Percentiles rank a stretch among this genome's conserved stretches.
Evolutionary conservation across 1,139 yeast species (phyloP).

Genomic region (Citeromyces hawaiiensis): DNA sequence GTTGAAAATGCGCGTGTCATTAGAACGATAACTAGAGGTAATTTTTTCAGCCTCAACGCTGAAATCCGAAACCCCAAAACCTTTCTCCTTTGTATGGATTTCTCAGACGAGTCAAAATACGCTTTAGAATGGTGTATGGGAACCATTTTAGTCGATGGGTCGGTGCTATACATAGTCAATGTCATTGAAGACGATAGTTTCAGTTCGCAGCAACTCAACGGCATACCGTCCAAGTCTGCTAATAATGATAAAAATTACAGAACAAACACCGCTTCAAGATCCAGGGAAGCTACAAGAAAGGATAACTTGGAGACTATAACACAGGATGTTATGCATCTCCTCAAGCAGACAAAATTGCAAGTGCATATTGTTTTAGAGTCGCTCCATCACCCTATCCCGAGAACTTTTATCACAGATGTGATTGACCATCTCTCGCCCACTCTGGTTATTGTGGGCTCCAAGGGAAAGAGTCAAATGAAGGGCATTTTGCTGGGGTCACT

Average conservation of each 20-base stretch:
- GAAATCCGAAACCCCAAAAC: conserved; percentile 33
- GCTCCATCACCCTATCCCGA: conserved; percentile 76
- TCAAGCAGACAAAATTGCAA: conserved; percentile 61
- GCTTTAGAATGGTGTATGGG: conserved; percentile 90
- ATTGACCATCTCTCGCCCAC: conserved; percentile 77
- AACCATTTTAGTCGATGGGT: conserved; percentile 72
- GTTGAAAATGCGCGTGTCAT: conserved; percentile 40
- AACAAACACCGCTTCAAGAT: conserved; percentile 6
- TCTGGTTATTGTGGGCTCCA: conserved; percentile 70
- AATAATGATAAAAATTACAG: not conserved
- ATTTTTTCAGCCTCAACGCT: conserved; percentile 37
- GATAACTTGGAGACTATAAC: conserved; percentile 52
- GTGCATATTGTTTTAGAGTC: conserved; percentile 68
- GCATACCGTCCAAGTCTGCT: conserved; percentile 14
- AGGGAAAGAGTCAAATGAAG: conserved; percentile 63
- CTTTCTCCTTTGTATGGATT: conserved; percentile 67
- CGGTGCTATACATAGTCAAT: conserved; percentile 68
- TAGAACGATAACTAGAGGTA: conserved; percentile 62
- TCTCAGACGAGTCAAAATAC: conserved; percentile 74
- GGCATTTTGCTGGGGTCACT: conserved; percentile 69
- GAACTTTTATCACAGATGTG: conserved; percentile 72
- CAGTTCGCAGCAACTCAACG: conserved; percentile 18
- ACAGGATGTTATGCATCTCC: conserved; percentile 40
- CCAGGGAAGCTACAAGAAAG: conserved; percentile 22
- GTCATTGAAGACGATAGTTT: conserved; percentile 59